Percentiles rank a stretch among this genome's conserved stretches.
phyloP scores from a whole-genome alignment of 768 basidiomycete species.

The Suillus lakei region DNA sequence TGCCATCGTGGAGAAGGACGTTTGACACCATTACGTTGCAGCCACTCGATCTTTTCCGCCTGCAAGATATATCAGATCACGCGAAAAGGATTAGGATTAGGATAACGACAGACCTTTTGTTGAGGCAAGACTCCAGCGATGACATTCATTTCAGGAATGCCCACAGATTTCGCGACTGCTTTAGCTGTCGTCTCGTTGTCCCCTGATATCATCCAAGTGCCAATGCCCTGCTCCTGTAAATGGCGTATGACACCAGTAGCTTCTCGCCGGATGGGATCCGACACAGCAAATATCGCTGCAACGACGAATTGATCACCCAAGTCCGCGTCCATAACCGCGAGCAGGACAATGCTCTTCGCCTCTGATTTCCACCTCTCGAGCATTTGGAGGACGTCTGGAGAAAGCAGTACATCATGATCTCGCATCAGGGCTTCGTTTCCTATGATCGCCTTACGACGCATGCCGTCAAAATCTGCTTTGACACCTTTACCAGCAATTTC shows the following conservation, averaged over 20 bases:
- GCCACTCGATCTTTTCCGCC: constrained; percentile 64
- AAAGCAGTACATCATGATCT: constrained; percentile 47
- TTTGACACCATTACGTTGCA: constrained; percentile 50
- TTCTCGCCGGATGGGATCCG: constrained; percentile 66
- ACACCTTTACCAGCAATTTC: constrained; percentile 75
- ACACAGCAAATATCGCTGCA: constrained; percentile 61
- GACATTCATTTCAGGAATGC: constrained; percentile 69
- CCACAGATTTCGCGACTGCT: constrained; percentile 71
- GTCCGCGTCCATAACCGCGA: constrained; percentile 45
- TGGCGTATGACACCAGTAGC: constrained; percentile 57
- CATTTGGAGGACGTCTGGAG: constrained; percentile 28
- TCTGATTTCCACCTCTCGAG: constrained; percentile 62
- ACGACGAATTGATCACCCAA: constrained; percentile 33
- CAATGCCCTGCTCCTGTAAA: constrained; percentile 57
- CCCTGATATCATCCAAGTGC: constrained; percentile 83
- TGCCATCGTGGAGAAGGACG: constrained; percentile 35
- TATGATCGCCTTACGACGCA: constrained; percentile 55
- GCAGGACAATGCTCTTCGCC: constrained; percentile 73
- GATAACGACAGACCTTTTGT: constrained; percentile 58
- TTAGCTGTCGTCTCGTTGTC: constrained; percentile 72
- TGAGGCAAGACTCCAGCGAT: constrained; percentile 83
- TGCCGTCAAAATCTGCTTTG: constrained; percentile 48
- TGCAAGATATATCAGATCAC: constrained; percentile 19
- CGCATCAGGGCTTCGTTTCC: constrained; percentile 74
- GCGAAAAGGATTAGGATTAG: background rate